Evolutionary conservation across 768 basidiomycete genomes (phyloP).

Genomic region (Mycena floridula): DNA sequence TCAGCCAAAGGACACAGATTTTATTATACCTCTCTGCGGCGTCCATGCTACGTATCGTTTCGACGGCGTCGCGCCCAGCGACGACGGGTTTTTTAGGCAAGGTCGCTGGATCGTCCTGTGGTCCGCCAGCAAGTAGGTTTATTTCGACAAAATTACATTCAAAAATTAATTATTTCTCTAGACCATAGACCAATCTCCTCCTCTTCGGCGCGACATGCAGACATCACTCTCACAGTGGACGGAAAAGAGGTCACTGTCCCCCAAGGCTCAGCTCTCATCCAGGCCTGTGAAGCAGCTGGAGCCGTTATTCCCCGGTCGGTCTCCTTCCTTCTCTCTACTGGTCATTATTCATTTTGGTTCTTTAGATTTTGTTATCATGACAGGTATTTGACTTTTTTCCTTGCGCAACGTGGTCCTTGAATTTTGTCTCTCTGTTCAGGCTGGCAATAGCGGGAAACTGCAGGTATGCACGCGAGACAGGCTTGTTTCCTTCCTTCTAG

Average conservation of each 20-base stretch:
- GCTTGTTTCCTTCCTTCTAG: constrained; percentile 4
- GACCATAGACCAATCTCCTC: constrained; percentile 62
- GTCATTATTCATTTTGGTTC: no score
- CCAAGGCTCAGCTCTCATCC: constrained; percentile 94
- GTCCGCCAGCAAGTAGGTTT: neutral
- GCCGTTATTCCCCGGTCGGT: constrained; percentile 70
- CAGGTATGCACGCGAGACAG: constrained; percentile 67
- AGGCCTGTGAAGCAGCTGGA: constrained; percentile 91
- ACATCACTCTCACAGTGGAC: constrained; percentile 91
- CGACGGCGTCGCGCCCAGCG: constrained; percentile 51
- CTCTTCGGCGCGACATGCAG: constrained; percentile 58
- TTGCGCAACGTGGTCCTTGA: no score
- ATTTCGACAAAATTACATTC: constrained; percentile 3
- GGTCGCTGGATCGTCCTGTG: constrained; percentile 32
- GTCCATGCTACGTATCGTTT: constrained; percentile 68
- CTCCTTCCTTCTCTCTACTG: constrained; percentile 3
- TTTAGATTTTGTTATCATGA: constrained; percentile 83
- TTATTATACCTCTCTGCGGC: no score
- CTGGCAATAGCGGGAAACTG: constrained; percentile 98
- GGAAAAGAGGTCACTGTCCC: constrained; percentile 97
- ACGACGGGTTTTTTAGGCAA: constrained; percentile 69
- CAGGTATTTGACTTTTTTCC: constrained; percentile 36
- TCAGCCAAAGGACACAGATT: no score
- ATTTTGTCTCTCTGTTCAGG: no score
- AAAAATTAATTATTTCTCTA: constrained; percentile 17